Percentiles rank a stretch among this genome's conserved stretches.
Evolutionary conservation across 2,329 filamentous ascomycete genomes (phyloP).

Genomic region (Coniochaeta ligniaria): DNA sequence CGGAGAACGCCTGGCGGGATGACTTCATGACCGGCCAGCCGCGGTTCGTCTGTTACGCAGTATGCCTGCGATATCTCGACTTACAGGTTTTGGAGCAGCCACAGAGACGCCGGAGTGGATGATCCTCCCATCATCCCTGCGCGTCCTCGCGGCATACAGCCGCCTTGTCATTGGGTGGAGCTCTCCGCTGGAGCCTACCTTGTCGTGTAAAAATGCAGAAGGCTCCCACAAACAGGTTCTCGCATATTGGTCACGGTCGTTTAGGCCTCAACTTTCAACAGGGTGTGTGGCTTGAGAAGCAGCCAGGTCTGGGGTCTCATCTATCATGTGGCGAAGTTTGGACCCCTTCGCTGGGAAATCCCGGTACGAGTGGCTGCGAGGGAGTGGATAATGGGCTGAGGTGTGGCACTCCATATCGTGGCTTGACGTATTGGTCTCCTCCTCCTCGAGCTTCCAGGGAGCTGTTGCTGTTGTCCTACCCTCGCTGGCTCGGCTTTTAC

Average conservation of each 20-base stretch:
- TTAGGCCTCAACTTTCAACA: neutral
- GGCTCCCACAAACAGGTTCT: constrained; percentile 1
- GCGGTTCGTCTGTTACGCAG: neutral
- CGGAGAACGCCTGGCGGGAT: neutral
- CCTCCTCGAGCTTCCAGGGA: neutral
- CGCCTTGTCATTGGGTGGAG: neutral
- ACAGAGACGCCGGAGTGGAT: neutral
- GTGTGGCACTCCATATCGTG: neutral
- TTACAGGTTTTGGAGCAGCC: constrained; percentile 1
- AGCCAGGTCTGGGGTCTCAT: neutral
- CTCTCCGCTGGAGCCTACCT: neutral
- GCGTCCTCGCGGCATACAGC: neutral
- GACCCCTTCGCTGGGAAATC: neutral
- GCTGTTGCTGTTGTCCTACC: neutral
- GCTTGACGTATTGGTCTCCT: neutral
- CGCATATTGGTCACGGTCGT: neutral
- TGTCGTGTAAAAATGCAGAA: neutral
- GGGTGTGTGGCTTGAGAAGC: neutral
- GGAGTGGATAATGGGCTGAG: neutral
- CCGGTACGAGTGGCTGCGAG: neutral
- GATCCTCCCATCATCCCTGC: neutral
- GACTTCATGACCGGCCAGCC: neutral
- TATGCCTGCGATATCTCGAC: neutral
- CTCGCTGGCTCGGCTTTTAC: neutral
- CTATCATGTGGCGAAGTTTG: neutral